Conservation (phyloP, 306 rosid species). For the Begonia masoniana region DNA sequence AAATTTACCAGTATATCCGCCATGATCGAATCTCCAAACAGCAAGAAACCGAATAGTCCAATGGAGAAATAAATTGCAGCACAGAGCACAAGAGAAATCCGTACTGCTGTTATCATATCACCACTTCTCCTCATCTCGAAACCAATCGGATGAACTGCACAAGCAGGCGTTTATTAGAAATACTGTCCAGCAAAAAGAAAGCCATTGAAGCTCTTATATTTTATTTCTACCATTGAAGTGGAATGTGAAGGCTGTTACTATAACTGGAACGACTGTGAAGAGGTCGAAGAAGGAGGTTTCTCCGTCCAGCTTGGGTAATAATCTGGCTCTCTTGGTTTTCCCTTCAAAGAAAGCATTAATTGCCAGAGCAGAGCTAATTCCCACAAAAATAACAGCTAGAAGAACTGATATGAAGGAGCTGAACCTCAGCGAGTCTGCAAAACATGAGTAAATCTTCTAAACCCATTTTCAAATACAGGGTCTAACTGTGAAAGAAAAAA, state of each 20-base stretch:
- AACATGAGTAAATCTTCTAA: constrained; percentile 1
- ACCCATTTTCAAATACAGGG: background rate
- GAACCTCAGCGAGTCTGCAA: constrained; percentile 60
- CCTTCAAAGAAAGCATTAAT: constrained; percentile 54
- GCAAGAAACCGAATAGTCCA: constrained; percentile 78
- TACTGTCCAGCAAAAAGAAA: background rate
- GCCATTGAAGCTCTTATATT: background rate
- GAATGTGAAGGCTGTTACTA: constrained; percentile 85
- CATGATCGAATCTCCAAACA: constrained; percentile 73
- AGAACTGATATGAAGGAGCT: constrained; percentile 69
- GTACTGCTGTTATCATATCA: constrained; percentile 55
- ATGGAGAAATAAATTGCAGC: constrained; percentile 49
- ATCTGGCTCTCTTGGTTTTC: constrained; percentile 48
- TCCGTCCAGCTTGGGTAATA: constrained; percentile 48
- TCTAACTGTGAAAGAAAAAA: background rate
- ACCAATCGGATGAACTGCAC: constrained; percentile 84
- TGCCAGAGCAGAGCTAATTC: constrained; percentile 68
- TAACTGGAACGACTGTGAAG: constrained; percentile 87
- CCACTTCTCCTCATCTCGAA: constrained; percentile 65
- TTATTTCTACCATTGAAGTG: constrained; percentile 59
- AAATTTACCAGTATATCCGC: constrained; percentile 76
- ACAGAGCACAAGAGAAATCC: constrained; percentile 57
- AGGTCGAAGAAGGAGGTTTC: constrained; percentile 75
- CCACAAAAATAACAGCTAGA: constrained; percentile 76
- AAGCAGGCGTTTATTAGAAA: constrained; percentile 1